These are phyloP conservation scores for Tardiomyces digboiensis DNA, from an alignment of 1,139 yeast species.

Conservation along the genomic window DNA sequence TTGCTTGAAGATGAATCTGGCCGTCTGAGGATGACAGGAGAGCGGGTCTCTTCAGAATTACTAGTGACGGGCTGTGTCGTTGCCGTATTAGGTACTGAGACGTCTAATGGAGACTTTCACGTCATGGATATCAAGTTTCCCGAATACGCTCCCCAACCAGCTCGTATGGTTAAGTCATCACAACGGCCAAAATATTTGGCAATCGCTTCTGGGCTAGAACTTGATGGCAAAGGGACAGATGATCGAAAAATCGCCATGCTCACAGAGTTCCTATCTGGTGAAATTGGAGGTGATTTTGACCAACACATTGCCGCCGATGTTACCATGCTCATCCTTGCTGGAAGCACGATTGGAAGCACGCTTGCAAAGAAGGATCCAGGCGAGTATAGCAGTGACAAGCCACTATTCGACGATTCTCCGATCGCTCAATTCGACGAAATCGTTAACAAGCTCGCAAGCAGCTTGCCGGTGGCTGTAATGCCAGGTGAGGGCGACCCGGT, in stretches of 20 bases:
- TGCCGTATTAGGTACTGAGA: conserved; percentile 81
- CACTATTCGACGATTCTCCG: conserved; percentile 19
- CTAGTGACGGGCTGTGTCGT: conserved; percentile 84
- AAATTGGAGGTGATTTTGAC: conserved; percentile 36
- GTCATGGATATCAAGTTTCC: conserved; percentile 77
- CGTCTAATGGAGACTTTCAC: conserved; percentile 75
- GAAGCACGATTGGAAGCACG: neutral
- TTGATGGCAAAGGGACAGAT: conserved; percentile 28
- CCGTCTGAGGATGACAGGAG: conserved; percentile 66
- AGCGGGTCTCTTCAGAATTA: conserved; percentile 32
- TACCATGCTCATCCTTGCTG: neutral
- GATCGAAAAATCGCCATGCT: conserved; percentile 15
- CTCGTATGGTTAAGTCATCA: conserved; percentile 1
- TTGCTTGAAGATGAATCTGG: conserved; percentile 95
- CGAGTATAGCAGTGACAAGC: conserved; percentile 14
- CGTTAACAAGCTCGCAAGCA: conserved; percentile 45
- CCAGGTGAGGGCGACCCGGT: conserved; percentile 87
- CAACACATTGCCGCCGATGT: neutral
- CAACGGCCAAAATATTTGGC: conserved; percentile 36
- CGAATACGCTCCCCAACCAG: conserved; percentile 43
- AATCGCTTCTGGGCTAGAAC: conserved; percentile 62
- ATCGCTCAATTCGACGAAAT: conserved; percentile 43
- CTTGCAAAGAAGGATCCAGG: neutral
- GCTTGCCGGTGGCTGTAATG: conserved; percentile 64
- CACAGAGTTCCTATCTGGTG: conserved; percentile 61